Conservation (phyloP, 257 asterid genomes). For the Primulina eburnea region DNA sequence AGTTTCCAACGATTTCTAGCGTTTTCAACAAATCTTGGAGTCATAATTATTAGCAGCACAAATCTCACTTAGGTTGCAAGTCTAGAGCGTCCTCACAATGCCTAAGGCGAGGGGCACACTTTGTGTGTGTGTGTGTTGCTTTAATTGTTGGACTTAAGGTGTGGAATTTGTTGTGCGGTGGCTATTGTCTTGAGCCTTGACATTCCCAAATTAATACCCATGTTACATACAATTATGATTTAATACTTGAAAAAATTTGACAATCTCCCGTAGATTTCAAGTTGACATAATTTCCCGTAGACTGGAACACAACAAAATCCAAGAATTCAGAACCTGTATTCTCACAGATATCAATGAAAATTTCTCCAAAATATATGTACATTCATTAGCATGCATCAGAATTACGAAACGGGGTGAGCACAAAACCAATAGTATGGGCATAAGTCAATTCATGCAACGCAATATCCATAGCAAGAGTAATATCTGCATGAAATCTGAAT, state of each 20-base stretch:
- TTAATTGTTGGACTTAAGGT: background rate
- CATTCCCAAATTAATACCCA: background rate
- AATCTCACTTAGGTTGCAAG: no score
- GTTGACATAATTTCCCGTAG: background rate
- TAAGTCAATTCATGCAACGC: background rate
- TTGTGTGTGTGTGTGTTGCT: no score
- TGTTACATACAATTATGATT: background rate
- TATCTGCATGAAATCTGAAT: background rate
- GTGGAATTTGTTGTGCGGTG: background rate
- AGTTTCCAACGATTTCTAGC: slow-evolving; percentile 10
- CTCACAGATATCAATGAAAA: background rate
- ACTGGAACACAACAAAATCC: background rate
- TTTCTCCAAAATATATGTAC: background rate
- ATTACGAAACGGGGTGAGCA: background rate
- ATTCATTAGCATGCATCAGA: background rate
- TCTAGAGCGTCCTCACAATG: no score
- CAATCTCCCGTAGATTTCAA: background rate
- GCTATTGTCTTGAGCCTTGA: background rate
- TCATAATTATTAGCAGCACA: background rate
- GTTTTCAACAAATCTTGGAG: slow-evolving; percentile 10
- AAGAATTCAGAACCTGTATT: no score
- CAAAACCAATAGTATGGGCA: background rate
- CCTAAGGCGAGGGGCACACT: background rate
- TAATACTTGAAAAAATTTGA: background rate
- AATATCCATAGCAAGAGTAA: background rate